phyloP scores from a whole-genome alignment of 1,139 yeast species.

The Diutina pseudorugosa region DNA sequence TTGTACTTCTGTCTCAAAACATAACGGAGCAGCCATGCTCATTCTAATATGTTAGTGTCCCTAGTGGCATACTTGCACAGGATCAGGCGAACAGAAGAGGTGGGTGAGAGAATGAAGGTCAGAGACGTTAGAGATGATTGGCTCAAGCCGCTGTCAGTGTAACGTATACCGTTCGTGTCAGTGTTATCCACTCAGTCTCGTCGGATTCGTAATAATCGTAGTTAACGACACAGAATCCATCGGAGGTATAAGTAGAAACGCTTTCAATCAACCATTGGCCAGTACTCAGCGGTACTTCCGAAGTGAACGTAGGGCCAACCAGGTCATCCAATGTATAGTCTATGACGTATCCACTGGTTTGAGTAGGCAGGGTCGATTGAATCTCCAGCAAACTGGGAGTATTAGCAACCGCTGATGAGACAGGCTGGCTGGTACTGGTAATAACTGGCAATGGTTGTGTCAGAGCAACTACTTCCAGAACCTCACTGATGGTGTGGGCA shows the following conservation, averaged over 20 bases:
- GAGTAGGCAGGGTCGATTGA: not conserved
- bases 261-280: constrained; percentile 1
- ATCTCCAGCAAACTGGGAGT: not conserved
- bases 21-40: not conserved
- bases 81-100: constrained; percentile 3
- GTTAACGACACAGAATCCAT: not conserved
- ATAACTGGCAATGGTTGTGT: not conserved
- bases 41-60: constrained; percentile 1
- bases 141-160: not conserved
- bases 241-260: constrained; percentile 1
- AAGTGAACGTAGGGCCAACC: not conserved
- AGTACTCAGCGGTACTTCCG: not conserved
- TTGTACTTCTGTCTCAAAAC: not conserved
- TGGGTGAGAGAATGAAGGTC: constrained; percentile 2
- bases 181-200: not conserved
- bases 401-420: not conserved
- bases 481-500: not conserved
- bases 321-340: not conserved
- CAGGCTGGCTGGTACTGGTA: not conserved
- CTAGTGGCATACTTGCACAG: constrained; percentile 1
- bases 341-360: not conserved
- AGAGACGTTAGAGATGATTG: constrained; percentile 1
- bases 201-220: constrained; percentile 3
- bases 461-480: not conserved
- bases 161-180: not conserved